These are phyloP conservation scores for Kwoniella sp. DNA, from an alignment of 768 basidiomycete species.

Conservation along the genomic window DNA sequence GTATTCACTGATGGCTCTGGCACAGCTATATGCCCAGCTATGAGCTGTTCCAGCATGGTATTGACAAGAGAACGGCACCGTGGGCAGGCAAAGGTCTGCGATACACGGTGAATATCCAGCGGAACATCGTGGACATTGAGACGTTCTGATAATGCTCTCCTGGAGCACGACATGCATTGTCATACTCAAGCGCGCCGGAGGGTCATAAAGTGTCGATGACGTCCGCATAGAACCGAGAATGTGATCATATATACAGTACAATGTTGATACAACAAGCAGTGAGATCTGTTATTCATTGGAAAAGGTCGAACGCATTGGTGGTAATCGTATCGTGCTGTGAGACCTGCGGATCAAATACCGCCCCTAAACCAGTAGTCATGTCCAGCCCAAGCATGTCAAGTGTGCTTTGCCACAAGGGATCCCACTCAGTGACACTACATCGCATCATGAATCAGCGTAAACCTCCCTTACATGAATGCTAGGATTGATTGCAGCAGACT, in stretches of 20 bases:
- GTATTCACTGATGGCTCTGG: not conserved
- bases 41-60: conserved; percentile 66
- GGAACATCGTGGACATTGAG: not conserved
- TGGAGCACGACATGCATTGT: too few relatives aligned
- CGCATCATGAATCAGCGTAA: not conserved
- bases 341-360: not conserved
- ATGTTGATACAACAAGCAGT: too few relatives aligned
- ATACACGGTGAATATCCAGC: not conserved
- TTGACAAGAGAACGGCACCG: not conserved
- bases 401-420: not conserved
- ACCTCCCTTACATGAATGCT: too few relatives aligned
- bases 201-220: too few relatives aligned
- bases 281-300: too few relatives aligned
- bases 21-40: conserved; percentile 83
- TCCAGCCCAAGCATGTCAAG: not conserved
- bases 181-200: too few relatives aligned
- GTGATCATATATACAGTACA: too few relatives aligned
- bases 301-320: not conserved
- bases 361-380: not conserved
- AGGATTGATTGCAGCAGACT: too few relatives aligned
- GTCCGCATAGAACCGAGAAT: too few relatives aligned
- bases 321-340: not conserved
- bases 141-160: not conserved
- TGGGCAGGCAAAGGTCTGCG: not conserved
- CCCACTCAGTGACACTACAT: not conserved